Base-by-base conservation (phyloP, 2,329 filamentous ascomycete genomes). In the Aspergillus piperis region DNA sequence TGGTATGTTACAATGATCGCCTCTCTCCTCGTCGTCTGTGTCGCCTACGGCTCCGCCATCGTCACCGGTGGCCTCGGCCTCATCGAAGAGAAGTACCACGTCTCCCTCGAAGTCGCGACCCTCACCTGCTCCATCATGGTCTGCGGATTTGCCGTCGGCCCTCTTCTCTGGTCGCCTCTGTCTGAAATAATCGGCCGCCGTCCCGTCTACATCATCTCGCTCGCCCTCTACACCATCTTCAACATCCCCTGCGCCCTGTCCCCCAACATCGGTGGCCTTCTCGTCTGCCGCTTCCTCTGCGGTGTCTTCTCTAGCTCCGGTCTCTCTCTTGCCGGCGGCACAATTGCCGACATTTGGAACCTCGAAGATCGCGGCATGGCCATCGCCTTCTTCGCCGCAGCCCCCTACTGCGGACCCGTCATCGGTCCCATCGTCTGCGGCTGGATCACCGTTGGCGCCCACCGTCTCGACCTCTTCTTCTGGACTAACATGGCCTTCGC, bases 1-100 rank as follows among this genome's bases (percentile, higher is more conserved):
- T 92, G 90, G 89, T 90, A 87, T 69, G 88, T 86, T 71, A 96
- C 91, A n/a, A 89, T 94, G 85, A 86, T 90, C 17, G 90, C 94
- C 0, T 90, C 91, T 1, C 21, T 82, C 2, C 88, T 87, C 2
- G 90, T 88, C 69, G 90, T 90, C 68, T 86, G 88, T 56, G 86
- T 90, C 38, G 86, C 88, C 1, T 85, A 90, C 53, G 81, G 82
- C 17, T 90, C 87, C 27, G 85, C 87, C 4, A 87, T 94, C 68
- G 86, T 94, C 70, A 94, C 90, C 0, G 86, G 90, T 11, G 89
- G 92, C 70, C 81, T 94, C 7, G 77, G 70, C 1, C 87, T 87
- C 5, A 86, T 91, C 1, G 71, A 80, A 0, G 68, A 84, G 5
- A 81, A 86, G 62, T 91, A 94, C 64, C 54, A 83, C 57, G 86